Evolutionary conservation across 345 rosid species (phyloP), one percentile per base, ranked within the genome.

Genomic region (Eutrema heterophyllum): DNA sequence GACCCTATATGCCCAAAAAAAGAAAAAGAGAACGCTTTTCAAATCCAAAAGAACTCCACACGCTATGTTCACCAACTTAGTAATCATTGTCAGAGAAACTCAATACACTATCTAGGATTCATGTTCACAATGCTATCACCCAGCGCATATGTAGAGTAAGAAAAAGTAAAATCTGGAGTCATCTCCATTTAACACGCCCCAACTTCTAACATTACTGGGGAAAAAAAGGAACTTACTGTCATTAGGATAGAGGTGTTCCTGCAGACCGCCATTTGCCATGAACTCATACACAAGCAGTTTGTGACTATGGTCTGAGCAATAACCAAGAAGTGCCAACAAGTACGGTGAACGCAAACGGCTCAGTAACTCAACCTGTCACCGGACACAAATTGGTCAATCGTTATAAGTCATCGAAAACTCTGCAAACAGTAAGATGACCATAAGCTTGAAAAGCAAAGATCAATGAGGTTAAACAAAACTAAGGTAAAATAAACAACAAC

Each of bases 221-320:
- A n/a, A n/a, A 43, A 45, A 4, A 55, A 44, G 43, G 4, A 64
- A 74, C 83, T 80, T 84, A 92, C 99, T 84, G 55, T 54, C 73
- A 27, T 39, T 46, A n/a, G 86, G 97, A 84, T 92, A 87, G 44
- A 95, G 52, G 76, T 92, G 97, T 79, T 91, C 97, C 69, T 92
- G 97, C 46, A 92, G 73, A 41, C 97, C 92, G 1, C 96, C 96
- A 74, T 86, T 88, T n/a, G 83, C 83, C 96, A 92, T 89, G 78
- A 86, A 92, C 75, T 92, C 97, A 8, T 87, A 89, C 30, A 89
- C 96, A 55, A 92, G 90, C 74, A 89, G 74, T 54, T 81, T 88
- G 46, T 81, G 92, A 51, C 62, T 79, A 53, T 64, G 81, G 77
- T 92, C 90, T 3, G 92, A 85, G 71, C 92, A 92, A 81, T 87